Base-by-base conservation (phyloP, 345 rosid species). In the Arabidopsis suecica region DNA sequence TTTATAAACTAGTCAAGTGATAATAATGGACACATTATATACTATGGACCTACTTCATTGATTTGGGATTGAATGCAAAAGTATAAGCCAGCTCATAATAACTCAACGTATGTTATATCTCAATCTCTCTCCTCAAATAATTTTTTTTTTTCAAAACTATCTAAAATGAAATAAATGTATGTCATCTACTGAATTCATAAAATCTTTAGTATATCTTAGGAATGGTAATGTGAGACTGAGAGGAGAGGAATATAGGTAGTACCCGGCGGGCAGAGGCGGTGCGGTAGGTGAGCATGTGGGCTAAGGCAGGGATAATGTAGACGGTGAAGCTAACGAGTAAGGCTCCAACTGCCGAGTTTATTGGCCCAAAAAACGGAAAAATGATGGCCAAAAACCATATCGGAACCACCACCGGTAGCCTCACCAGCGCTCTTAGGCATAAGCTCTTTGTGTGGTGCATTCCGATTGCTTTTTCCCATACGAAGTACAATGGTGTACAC, bases 251-350 rank as follows among this genome's bases (percentile, higher is more conserved):
- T 32, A 5, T 49, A 71, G 33, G 3, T 65, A 65, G 65, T 86
- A 94, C 99, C 97, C 87, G 93, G 64, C 97, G 81, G n/a, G 99
- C 99, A 4, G 97, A 83, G 81, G 99, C 89, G 59, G 88, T 90
- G 63, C 99, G 82, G 82, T 84, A 95, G 51, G 99, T 95, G 62
- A 95, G 97, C 93, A 95, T 95, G 78, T 92, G 97, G 18, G 99
- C 99, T 65, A 92, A 23, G 63, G 97, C 71, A 0, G 99, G 99
- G 80, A 95, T 88, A 74, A 95, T 85, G 82, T 95, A 95, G 74
- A 95, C 99, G 61, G 99, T 95, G 91, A 95, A 95, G 89, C 92
- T 90, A 71, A 95, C 99, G 55, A 95, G 75, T 20, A 95, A 93
- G 5, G 99, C 99, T 20, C 99, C 99, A 8, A 95, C 99, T 0